These are phyloP conservation scores for Lipomyces yarrowii DNA, from an alignment of 1,139 yeast species.

Conservation along the genomic window DNA sequence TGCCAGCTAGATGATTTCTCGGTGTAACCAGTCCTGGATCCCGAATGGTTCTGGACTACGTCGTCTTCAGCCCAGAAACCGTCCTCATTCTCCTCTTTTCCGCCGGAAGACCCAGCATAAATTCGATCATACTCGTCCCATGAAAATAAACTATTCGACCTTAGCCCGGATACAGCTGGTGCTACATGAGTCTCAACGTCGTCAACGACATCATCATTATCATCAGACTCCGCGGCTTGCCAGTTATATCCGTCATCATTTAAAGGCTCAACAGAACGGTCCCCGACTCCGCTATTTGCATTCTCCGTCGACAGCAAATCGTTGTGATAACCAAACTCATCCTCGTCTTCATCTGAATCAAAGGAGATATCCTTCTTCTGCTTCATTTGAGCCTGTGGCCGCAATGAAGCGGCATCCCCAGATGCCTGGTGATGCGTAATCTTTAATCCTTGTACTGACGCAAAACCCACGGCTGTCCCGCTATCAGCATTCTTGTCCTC, in stretches of 20 bases:
- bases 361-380: not conserved
- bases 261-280: not conserved
- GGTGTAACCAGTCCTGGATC: not conserved
- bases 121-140: conserved; percentile 4
- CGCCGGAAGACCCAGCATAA: not conserved
- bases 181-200: not conserved
- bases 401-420: not conserved
- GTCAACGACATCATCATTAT: not conserved
- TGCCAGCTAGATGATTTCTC: not conserved
- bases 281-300: not conserved
- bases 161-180: not conserved
- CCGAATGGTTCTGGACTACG: not conserved
- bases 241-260: not conserved
- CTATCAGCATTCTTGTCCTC: not conserved
- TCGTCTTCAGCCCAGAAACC: not conserved
- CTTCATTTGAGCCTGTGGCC: not conserved
- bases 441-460: not conserved
- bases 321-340: not conserved
- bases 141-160: not conserved
- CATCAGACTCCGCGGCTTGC: not conserved
- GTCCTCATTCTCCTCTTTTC: not conserved
- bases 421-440: not conserved
- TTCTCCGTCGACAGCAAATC: not conserved
- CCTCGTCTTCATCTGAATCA: conserved; percentile 6
- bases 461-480: not conserved